Conservation (phyloP, 305 asterid species). For the Fraxinus platypoda region DNA sequence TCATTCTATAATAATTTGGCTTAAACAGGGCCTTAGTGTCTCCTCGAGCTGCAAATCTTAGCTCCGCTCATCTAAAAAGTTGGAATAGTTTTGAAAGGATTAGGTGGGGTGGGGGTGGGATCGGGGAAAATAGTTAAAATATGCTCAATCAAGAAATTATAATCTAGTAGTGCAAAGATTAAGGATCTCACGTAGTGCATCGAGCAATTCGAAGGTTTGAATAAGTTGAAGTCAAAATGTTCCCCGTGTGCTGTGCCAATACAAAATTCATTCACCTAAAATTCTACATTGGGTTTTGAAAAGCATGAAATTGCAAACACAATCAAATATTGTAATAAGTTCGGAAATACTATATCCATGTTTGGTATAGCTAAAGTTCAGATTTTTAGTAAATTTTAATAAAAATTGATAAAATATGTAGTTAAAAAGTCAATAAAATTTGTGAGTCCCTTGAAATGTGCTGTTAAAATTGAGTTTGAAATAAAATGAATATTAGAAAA, state of each 20-base stretch:
- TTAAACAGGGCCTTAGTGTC: no score
- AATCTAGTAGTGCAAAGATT: not conserved
- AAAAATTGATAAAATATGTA: no score
- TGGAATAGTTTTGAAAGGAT: not conserved
- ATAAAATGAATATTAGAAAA: no score
- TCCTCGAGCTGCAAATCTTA: not conserved
- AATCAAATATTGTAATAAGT: not conserved
- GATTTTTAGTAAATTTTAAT: no score
- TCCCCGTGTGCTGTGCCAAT: constrained; percentile 45
- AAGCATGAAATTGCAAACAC: constrained; percentile 6
- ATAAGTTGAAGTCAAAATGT: constrained; percentile 35
- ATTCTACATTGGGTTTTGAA: not conserved
- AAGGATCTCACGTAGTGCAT: constrained; percentile 17
- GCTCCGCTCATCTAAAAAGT: no score
- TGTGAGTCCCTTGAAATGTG: no score
- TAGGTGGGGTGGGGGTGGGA: constrained; percentile 6
- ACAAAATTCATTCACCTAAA: constrained; percentile 20
- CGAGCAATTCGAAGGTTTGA: constrained; percentile 30
- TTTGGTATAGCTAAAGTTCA: no score
- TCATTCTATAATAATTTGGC: no score
- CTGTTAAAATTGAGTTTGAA: no score
- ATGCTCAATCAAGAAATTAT: not conserved
- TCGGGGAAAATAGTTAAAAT: not conserved
- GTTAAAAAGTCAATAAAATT: no score
- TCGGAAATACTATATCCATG: not conserved